Base-by-base conservation (phyloP, 129 eudicot genomes). In the Pittosporum tobira region DNA sequence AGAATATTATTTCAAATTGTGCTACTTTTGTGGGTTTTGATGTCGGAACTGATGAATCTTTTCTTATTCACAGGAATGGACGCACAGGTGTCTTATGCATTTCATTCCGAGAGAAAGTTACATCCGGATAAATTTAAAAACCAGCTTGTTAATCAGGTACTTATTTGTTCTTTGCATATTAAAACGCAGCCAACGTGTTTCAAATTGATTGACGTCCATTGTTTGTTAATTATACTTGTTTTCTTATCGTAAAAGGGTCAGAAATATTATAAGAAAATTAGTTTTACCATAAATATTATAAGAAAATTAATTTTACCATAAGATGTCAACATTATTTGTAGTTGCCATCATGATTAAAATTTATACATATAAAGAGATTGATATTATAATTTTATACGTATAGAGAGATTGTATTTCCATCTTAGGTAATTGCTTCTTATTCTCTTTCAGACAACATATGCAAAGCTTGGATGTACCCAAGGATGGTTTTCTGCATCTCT, bases 61-160 rank as follows among this genome's bases (percentile, higher is more conserved):
- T 42, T 45, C 40, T 16, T 36, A 6, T 60, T 53, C 53, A 5
- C 76, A 91, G 98, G 95, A 46, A 86, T 91, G 98, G 98, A 91
- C 81, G 89, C 95, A 52, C 98, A 91, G 76, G 98, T 91, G 31
- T 91, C 98, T 0, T 91, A 91, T 64, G 95, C 98, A 52, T 91
- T 91, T 73, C 98, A 91, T 59, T 73, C 89, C 38, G 95, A 91
- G 74, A 68, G 95, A 64, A 91, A 83, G 76, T 59, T 86, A 62
- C 77, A 86, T 70, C 98, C 95, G 9, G 98, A 91, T 61, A 91
- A 83, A 64, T 91, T 91, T 59, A 91, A 80, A 65, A 83, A 90
- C 54, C 98, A 90, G 79, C 46, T 91, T 52, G 75, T 70, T 44
- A 91, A 91, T 83, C 98, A 91, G 94, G 95, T 91, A 71, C 19